Conservation (phyloP, 345 rosid species). For the Punica granatum region DNA sequence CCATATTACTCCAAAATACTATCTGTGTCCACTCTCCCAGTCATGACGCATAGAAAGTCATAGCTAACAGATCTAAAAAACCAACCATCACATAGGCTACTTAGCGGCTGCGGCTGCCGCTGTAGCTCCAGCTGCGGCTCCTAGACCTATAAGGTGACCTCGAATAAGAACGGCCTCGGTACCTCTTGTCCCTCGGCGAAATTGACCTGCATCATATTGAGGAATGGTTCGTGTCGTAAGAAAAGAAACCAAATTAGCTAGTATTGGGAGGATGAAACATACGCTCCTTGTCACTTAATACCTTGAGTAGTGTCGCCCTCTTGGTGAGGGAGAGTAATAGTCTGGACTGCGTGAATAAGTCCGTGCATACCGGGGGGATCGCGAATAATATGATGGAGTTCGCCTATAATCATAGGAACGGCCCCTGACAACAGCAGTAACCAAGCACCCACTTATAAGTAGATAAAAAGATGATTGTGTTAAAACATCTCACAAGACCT, state of each 20-base stretch:
- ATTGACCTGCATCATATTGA: conserved; percentile 35
- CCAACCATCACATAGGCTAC: conserved; percentile 8
- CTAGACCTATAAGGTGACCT: conserved; percentile 42
- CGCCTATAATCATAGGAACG: conserved; percentile 32
- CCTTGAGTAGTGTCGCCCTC: conserved; percentile 34
- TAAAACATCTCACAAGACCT: neutral
- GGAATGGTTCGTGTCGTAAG: too few relatives aligned
- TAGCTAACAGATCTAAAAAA: conserved; percentile 1
- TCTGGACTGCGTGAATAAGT: conserved; percentile 45
- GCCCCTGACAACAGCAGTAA: conserved; percentile 26
- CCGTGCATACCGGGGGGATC: conserved; percentile 37
- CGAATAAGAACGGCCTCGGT: conserved; percentile 36
- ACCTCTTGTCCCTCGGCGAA: conserved; percentile 46
- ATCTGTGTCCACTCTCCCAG: too few relatives aligned
- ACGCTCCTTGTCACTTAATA: neutral
- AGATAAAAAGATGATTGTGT: neutral
- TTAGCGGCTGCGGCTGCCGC: conserved; percentile 25
- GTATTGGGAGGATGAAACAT: neutral
- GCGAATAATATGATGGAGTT: conserved; percentile 44
- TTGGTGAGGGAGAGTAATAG: conserved; percentile 35
- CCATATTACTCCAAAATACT: too few relatives aligned
- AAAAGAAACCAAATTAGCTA: neutral
- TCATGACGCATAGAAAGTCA: too few relatives aligned
- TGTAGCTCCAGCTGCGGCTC: conserved; percentile 42
- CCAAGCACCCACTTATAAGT: neutral